Evolutionary conservation across 2,329 filamentous ascomycete genomes (phyloP).

Genomic region (Pyrenochaeta sp.): DNA sequence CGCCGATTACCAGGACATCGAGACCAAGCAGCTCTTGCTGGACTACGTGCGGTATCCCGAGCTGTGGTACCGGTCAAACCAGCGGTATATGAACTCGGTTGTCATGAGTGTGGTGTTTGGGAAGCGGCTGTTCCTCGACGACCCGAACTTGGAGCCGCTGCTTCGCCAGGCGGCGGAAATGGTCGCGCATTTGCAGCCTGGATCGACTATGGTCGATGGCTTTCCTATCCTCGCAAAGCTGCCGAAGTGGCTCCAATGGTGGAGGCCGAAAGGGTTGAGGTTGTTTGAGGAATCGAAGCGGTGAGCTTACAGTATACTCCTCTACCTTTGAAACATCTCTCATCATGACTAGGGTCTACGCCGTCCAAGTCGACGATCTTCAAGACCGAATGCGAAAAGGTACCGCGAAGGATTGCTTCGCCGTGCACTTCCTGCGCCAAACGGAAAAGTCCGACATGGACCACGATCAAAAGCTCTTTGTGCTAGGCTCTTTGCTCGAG

Average conservation of each 20-base stretch:
- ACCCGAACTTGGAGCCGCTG: slow-evolving; percentile 23
- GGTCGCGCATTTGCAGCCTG: slow-evolving; percentile 34
- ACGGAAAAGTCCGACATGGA: slow-evolving; percentile 34
- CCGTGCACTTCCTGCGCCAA: slow-evolving; percentile 50
- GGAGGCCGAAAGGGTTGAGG: slow-evolving; percentile 30
- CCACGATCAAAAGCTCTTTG: slow-evolving; percentile 47
- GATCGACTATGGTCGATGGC: slow-evolving; percentile 41
- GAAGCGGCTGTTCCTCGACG: slow-evolving; percentile 13
- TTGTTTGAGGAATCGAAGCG: slow-evolving; percentile 23
- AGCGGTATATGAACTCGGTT: slow-evolving; percentile 39
- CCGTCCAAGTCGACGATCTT: too few relatives aligned
- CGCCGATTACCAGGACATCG: slow-evolving; percentile 42
- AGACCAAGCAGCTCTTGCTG: slow-evolving; percentile 33
- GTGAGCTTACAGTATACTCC: too few relatives aligned
- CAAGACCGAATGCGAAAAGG: neutral
- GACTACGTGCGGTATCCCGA: slow-evolving; percentile 36
- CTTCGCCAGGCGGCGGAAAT: slow-evolving; percentile 27
- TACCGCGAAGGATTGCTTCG: slow-evolving; percentile 51
- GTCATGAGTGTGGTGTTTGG: slow-evolving; percentile 46
- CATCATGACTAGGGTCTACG: slow-evolving; percentile 31
- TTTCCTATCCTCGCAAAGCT: slow-evolving; percentile 41
- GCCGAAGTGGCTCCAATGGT: slow-evolving; percentile 41
- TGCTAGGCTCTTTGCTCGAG: slow-evolving; percentile 38
- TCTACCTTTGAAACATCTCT: too few relatives aligned
- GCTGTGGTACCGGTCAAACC: slow-evolving; percentile 32